Conservation (phyloP, 495 filamentous ascomycete species). For the Penicillium turbatum region DNA sequence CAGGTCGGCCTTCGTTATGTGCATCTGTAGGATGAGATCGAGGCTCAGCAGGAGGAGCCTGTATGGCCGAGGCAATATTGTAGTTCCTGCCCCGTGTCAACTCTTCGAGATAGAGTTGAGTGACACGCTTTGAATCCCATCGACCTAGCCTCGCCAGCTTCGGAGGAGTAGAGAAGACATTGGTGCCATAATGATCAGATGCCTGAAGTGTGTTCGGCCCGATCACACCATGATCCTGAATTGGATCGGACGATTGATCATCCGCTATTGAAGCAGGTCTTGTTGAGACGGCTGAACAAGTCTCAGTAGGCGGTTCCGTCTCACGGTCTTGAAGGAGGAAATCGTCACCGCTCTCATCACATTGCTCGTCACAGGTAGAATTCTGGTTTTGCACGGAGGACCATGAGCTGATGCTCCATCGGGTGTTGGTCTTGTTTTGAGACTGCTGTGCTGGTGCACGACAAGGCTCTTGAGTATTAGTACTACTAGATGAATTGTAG, state of each 20-base stretch:
- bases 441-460: slow-evolving; percentile 19
- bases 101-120: slow-evolving; percentile 51
- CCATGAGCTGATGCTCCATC: slow-evolving; percentile 54
- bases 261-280: slow-evolving; percentile 27
- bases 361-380: slow-evolving; percentile 37
- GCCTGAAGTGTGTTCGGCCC: slow-evolving; percentile 18
- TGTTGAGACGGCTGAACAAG: slow-evolving; percentile 34
- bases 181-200: slow-evolving; percentile 1
- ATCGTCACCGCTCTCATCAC: slow-evolving; percentile 34
- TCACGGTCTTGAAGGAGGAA: slow-evolving; percentile 17
- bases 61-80: slow-evolving; percentile 14
- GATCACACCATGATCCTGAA: slow-evolving; percentile 21
- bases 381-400: slow-evolving; percentile 43
- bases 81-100: slow-evolving; percentile 38
- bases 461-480: slow-evolving; percentile 29
- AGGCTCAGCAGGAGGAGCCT: slow-evolving; percentile 19
- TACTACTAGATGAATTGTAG: slow-evolving; percentile 30
- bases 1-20: slow-evolving; percentile 15
- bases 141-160: slow-evolving; percentile 48
- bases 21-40: slow-evolving; percentile 6
- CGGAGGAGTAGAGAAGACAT: slow-evolving; percentile 29
- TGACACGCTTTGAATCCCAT: slow-evolving; percentile 52
- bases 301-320: slow-evolving; percentile 27
- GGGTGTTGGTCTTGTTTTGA: slow-evolving; percentile 25
- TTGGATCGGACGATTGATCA: slow-evolving; percentile 11